Conservation (phyloP, 495 filamentous ascomycete species). For the Bryoglossum gracile region DNA sequence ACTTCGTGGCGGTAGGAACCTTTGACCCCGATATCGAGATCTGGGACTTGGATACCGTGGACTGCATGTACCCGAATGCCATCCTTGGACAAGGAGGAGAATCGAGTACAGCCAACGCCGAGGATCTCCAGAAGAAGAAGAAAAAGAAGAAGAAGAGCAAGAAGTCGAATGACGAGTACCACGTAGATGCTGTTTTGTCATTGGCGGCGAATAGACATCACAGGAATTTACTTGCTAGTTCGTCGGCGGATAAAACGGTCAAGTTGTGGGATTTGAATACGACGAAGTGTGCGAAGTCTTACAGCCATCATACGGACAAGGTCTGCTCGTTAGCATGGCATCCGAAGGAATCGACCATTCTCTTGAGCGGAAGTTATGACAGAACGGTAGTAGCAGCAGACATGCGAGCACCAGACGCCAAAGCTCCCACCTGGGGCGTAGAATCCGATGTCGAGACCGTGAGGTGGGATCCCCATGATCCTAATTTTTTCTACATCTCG, state of each 20-base stretch:
- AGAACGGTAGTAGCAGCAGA: slow-evolving; percentile 85
- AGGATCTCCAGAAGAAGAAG: slow-evolving; percentile 54
- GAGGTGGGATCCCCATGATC: slow-evolving; percentile 86
- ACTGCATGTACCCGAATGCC: slow-evolving; percentile 96
- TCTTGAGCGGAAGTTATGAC: slow-evolving; percentile 92
- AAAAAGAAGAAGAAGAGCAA: slow-evolving; percentile 78
- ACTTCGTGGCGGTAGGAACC: slow-evolving; percentile 91
- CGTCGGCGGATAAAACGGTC: slow-evolving; percentile 91
- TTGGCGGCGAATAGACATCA: slow-evolving; percentile 89
- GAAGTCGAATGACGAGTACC: slow-evolving; percentile 84
- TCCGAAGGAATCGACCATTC: slow-evolving; percentile 71
- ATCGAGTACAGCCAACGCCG: slow-evolving; percentile 33
- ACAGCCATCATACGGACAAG: slow-evolving; percentile 87
- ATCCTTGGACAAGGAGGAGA: slow-evolving; percentile 84
- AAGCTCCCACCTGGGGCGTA: slow-evolving; percentile 75
- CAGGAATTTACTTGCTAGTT: slow-evolving; percentile 89
- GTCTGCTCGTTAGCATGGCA: slow-evolving; percentile 95
- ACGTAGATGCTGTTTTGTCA: slow-evolving; percentile 87
- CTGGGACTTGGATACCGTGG: slow-evolving; percentile 92
- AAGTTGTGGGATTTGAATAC: slow-evolving; percentile 98
- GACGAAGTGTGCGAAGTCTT: slow-evolving; percentile 86
- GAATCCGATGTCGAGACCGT: slow-evolving; percentile 92
- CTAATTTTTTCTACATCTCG: slow-evolving; percentile 88
- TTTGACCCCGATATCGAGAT: slow-evolving; percentile 99
- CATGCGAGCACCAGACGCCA: slow-evolving; percentile 81